These are phyloP conservation scores for Fusarium gaditjirri DNA, from an alignment of 2,329 filamentous ascomycete genomes.

Conservation along the genomic window DNA sequence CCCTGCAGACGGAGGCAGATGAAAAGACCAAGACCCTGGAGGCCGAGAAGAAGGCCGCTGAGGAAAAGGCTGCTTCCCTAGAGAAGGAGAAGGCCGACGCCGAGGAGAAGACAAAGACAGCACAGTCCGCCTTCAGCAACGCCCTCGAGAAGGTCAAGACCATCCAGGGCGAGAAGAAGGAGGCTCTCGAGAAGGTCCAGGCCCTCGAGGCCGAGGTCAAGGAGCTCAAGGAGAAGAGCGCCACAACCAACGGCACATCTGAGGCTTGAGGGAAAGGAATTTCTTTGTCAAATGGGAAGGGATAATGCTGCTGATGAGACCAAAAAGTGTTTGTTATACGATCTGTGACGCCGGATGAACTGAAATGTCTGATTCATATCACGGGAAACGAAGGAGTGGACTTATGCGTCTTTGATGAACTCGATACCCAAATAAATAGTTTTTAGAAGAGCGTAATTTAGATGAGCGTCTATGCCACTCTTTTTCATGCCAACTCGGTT, in stretches of 20 bases:
- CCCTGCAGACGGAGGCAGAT: conserved; percentile 5
- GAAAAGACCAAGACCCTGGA: conserved; percentile 18
- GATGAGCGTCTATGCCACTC: conserved; percentile 40
- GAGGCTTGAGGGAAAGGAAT: conserved; percentile 23
- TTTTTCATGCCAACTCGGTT: conserved; percentile 21
- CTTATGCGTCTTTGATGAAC: conserved; percentile 46
- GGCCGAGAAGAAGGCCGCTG: conserved; percentile 11
- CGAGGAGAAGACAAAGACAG: conserved; percentile 29
- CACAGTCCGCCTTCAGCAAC: conserved; percentile 22
- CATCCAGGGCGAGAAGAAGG: conserved; percentile 29
- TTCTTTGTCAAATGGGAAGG: conserved; percentile 8
- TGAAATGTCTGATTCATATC: conserved; percentile 42
- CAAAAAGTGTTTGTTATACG: conserved; percentile 36
- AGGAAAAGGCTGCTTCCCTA: neutral
- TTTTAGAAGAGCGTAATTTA: conserved; percentile 41
- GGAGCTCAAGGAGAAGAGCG: conserved; percentile 34
- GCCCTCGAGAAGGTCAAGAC: conserved; percentile 22
- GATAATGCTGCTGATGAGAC: conserved; percentile 30
- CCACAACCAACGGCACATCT: conserved; percentile 27
- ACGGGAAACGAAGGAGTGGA: conserved; percentile 47
- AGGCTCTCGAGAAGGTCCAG: conserved; percentile 32
- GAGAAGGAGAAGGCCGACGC: conserved; percentile 29
- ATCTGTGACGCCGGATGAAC: conserved; percentile 41
- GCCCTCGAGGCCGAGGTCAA: conserved; percentile 36
- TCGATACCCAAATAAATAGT: conserved; percentile 46